Percentiles rank a stretch among this genome's conserved stretches.
phyloP scores from a whole-genome alignment of 2,329 filamentous ascomycete species.

The Epichloe glyceriae region DNA sequence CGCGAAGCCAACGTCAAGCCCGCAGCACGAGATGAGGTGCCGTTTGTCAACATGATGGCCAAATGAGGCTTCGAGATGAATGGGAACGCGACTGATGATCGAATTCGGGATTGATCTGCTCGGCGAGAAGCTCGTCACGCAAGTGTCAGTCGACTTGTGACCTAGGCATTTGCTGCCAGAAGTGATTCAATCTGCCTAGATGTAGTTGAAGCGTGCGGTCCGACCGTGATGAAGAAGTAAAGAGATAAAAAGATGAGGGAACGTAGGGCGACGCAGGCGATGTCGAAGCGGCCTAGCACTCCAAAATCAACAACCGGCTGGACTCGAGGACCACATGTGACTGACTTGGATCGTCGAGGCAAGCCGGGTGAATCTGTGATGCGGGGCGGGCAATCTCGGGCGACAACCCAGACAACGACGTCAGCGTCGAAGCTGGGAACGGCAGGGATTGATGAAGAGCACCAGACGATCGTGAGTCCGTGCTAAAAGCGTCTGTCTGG shows the following conservation, averaged over 20 bases:
- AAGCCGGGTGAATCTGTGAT: neutral
- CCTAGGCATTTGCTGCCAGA: constrained; percentile 1
- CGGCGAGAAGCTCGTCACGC: neutral
- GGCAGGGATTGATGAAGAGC: neutral
- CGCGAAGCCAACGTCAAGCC: constrained; percentile 1
- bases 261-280: constrained; percentile 1
- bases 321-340: constrained; percentile 4
- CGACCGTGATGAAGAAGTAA: neutral
- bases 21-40: neutral
- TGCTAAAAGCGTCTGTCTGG: neutral
- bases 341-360: constrained; percentile 3
- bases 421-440: neutral
- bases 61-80: neutral
- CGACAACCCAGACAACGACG: neutral
- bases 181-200: neutral
- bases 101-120: neutral
- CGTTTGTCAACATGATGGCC: constrained; percentile 2
- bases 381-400: constrained; percentile 1
- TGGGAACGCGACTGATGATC: neutral
- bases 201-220: neutral
- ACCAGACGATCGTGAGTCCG: neutral
- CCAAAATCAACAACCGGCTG: neutral
- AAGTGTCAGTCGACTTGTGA: neutral
- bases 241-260: neutral
- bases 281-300: neutral